A percentile compares a stretch with the other conserved stretches of the same genome.
phyloP scores from a whole-genome alignment of 2,329 filamentous ascomycete genomes.

The Fusarium austroafricanum region DNA sequence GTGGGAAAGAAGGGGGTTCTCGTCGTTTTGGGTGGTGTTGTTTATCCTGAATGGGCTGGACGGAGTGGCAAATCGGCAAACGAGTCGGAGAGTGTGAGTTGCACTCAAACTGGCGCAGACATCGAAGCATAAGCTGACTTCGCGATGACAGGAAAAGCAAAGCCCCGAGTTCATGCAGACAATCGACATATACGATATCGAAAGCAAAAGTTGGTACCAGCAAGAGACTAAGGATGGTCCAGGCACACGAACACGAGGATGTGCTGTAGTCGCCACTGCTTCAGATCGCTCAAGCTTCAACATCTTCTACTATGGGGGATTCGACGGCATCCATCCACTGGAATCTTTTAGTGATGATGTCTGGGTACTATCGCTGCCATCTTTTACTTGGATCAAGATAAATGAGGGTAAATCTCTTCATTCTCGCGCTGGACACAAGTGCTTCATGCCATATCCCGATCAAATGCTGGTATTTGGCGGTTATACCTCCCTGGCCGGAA shows the following conservation, averaged over 20 bases:
- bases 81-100: constrained; percentile 50
- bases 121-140: constrained; percentile 2
- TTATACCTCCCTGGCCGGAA: constrained; percentile 55
- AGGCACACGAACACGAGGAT: constrained; percentile 72
- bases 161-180: constrained; percentile 78
- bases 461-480: constrained; percentile 86
- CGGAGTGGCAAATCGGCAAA: constrained; percentile 45
- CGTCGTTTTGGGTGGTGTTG: constrained; percentile 81
- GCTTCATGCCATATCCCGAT: constrained; percentile 79
- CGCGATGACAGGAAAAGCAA: constrained; percentile 61
- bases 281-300: constrained; percentile 80
- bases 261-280: constrained; percentile 78
- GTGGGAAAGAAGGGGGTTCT: constrained; percentile 81
- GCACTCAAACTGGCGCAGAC: neutral
- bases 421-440: constrained; percentile 78
- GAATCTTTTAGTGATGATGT: constrained; percentile 71
- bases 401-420: constrained; percentile 59
- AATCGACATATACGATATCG: constrained; percentile 83
- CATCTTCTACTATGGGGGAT: constrained; percentile 87
- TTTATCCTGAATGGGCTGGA: constrained; percentile 63
- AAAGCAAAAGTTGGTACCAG: constrained; percentile 72
- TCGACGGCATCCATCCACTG: constrained; percentile 61
- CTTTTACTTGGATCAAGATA: constrained; percentile 79
- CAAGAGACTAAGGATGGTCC: constrained; percentile 73
- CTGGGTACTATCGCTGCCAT: constrained; percentile 83